Base-by-base conservation (phyloP, 768 basidiomycete genomes). In the Naganishia kalamii region DNA sequence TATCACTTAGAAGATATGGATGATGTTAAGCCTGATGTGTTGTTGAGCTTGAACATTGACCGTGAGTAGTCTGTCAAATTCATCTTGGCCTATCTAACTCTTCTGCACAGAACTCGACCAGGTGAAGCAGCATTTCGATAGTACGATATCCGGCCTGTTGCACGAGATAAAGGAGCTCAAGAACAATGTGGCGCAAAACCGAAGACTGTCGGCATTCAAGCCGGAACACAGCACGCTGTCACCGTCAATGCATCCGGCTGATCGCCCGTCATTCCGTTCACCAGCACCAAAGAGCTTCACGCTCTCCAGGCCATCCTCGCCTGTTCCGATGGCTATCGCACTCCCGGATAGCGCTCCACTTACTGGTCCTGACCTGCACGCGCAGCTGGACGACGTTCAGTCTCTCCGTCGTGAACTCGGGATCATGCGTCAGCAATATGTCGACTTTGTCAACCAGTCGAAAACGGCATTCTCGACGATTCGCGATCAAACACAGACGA, bases 41-140 rank as follows among this genome's bases (percentile, higher is more conserved):
- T 97, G 21, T 80, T 99, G 52, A 93, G 90, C 49, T 80, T 99
- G 51, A 96, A 97, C 70, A 92, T 99, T 65, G 94, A 98, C 83
- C 90, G 94, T 97, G 78, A 79, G 93, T 85, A 12, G 21, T n/a
- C 3, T 51, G 37, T 21, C 17, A 13, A n/a, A 3, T 23, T 37
- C 30, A 4, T 15, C 4, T 46, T 17, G 19, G 0, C 19, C 25
- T 12, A 48, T 65, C 35, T 48, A 15, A 70, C 47, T 40, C 15
- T 43, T 15, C 30, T 30, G 33, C 12, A 21, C 71, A 99, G 94
- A 92, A 25, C 86, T 98, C 62, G 93, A 99, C 78, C 94, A 98
- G 76, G 94, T 99, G 77, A 97, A 94, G 76, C 92, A 97, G 73
- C 94, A 99, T 75, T 93, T 99, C 70, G 94, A 99, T 73, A 73